Evolutionary conservation across 441 rosid genomes (phyloP).

Genomic region (Corymbia citriodora): DNA sequence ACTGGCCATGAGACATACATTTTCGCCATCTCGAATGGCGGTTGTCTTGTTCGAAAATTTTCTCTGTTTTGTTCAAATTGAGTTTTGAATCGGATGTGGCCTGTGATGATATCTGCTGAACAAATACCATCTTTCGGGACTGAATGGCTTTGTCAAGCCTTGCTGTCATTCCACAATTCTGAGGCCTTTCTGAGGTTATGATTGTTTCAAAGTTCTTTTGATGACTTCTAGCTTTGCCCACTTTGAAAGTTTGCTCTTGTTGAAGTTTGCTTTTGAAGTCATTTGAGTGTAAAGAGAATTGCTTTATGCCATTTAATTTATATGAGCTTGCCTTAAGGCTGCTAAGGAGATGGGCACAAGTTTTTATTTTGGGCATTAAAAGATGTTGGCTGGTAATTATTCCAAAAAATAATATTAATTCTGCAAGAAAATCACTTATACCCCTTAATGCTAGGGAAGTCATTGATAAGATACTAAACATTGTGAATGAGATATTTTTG

Average conservation of each 20-base stretch:
- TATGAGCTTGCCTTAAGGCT: no score
- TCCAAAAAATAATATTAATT: no score
- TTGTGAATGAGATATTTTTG: no score
- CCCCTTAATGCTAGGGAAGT: no score
- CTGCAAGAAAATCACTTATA: no score
- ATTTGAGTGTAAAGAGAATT: not conserved
- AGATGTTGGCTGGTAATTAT: no score
- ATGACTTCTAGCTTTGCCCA: not conserved
- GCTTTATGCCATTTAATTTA: not conserved
- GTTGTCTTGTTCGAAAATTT: not conserved
- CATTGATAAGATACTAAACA: no score
- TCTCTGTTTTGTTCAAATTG: no score
- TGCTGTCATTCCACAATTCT: slow-evolving; percentile 30
- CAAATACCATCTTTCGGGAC: slow-evolving; percentile 34
- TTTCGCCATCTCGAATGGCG: not conserved
- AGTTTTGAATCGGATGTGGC: not conserved
- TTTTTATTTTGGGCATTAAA: not conserved
- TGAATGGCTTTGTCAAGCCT: slow-evolving; percentile 24
- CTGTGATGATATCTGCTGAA: slow-evolving; percentile 17
- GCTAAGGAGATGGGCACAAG: no score
- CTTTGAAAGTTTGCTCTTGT: not conserved
- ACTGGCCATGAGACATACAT: slow-evolving; percentile 51
- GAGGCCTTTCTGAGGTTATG: slow-evolving; percentile 11
- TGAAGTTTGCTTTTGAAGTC: not conserved
- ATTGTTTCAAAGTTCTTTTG: not conserved